Evolutionary conservation across 768 basidiomycete species (phyloP), one percentile per base, ranked within the genome.

Genomic region (Amanita jacksonii): DNA sequence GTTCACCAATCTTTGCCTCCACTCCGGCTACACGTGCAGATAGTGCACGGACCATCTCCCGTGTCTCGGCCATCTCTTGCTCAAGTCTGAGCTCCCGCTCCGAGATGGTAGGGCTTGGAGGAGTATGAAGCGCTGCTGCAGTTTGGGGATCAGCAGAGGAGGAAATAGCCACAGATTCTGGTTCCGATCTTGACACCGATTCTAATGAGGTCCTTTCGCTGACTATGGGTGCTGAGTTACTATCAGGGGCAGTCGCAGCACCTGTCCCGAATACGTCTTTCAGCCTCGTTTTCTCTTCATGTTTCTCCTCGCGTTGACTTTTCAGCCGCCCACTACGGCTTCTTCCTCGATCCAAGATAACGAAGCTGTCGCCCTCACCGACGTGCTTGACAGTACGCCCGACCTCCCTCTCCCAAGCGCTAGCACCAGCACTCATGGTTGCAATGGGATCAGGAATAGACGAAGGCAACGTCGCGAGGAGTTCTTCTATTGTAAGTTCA

Each of bases 31-130:
- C 35, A 23, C 43, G 43, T n/a, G 23, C 19, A 8, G 32, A 28
- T 8, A 45, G 43, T 15, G 25, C 35, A 33, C 43, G 34, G n/a
- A 38, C 36, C 43, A 45, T 38, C 24, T 31, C 43, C 18, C 35
- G 24, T 27, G 43, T 38, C 5, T 45, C 43, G 0, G 23, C 13
- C 34, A 45, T 45, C 3, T 45, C 43, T 28, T 38, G 43, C 27
- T 27, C 35, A 4, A 45, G 16, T 13, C 20, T 23, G 23, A 18
- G 32, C n/a, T 45, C 33, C 8, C 32, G 19, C 10, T 24, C 42
- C 15, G 15, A 9, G 9, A 3, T 22, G 9, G 42, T 20, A 22
- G 13, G 6, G n/a, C 7, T 13, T n/a, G 33, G 33, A n/a, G 33
- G 33, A 34, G 33, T 6, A n/a, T 13, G 33, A 34, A n/a, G 33